A percentile compares a stretch with the other conserved stretches of the same genome.
Evolutionary conservation across 2,329 filamentous ascomycete genomes (phyloP).

Genomic region (Xylaria sp.): DNA sequence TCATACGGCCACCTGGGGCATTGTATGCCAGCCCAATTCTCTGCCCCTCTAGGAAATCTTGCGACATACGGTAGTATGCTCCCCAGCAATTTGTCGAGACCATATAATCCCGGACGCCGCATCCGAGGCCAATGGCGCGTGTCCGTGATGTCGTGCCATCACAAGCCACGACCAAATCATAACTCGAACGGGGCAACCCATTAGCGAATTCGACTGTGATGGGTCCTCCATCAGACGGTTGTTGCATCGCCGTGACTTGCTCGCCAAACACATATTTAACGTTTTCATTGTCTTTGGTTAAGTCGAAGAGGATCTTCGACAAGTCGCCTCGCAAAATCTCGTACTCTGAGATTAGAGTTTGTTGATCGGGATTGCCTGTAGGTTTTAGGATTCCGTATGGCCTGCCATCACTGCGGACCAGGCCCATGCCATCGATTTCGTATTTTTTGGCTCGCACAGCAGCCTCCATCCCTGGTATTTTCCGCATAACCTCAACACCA

Average conservation of each 20-base stretch:
- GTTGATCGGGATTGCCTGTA: slow-evolving; percentile 54
- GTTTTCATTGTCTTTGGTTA: slow-evolving; percentile 52
- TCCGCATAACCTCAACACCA: slow-evolving; percentile 43
- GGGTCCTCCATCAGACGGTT: slow-evolving; percentile 47
- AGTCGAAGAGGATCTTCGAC: slow-evolving; percentile 53
- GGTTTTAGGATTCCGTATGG: slow-evolving; percentile 52
- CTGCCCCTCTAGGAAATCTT: slow-evolving; percentile 54
- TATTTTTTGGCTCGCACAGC: slow-evolving; percentile 52
- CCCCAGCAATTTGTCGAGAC: slow-evolving; percentile 53
- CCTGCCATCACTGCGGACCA: slow-evolving; percentile 54
- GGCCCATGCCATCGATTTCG: slow-evolving; percentile 56
- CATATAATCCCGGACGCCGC: slow-evolving; percentile 54
- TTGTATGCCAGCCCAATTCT: slow-evolving; percentile 53
- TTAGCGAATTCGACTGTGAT: slow-evolving; percentile 56
- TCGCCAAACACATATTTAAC: slow-evolving; percentile 55
- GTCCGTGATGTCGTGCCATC: slow-evolving; percentile 61
- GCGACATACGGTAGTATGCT: slow-evolving; percentile 55
- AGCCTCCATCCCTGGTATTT: slow-evolving; percentile 52
- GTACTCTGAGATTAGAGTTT: slow-evolving; percentile 58
- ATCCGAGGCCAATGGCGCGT: slow-evolving; percentile 57
- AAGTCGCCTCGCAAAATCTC: slow-evolving; percentile 62
- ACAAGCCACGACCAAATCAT: slow-evolving; percentile 61
- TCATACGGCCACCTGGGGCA: slow-evolving; percentile 53
- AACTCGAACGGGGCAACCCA: slow-evolving; percentile 51
- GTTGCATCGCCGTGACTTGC: slow-evolving; percentile 52